A percentile compares a stretch with the other conserved stretches of the same genome.
These are phyloP conservation scores for Aspergillus jensenii DNA, from an alignment of 2,329 filamentous ascomycete genomes.

Conservation along the genomic window DNA sequence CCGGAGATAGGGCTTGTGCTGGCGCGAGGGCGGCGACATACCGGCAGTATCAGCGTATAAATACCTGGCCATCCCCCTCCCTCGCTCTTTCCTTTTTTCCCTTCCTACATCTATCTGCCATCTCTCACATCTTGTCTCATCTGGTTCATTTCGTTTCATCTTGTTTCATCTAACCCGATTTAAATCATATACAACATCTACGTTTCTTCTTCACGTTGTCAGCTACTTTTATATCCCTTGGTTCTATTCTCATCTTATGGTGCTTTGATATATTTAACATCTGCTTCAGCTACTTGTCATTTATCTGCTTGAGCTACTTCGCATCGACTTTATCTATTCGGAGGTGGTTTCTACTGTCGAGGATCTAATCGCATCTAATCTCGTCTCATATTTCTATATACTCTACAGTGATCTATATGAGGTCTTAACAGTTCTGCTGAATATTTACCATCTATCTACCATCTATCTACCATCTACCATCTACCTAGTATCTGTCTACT, in stretches of 20 bases:
- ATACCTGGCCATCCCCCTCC: background rate
- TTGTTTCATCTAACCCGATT: too few species aligned
- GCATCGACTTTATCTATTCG: background rate
- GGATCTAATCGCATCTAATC: too few species aligned
- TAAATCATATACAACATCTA: too few species aligned
- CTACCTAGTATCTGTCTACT: too few species aligned
- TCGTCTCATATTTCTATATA: too few species aligned
- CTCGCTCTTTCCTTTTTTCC: background rate
- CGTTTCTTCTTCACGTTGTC: too few species aligned
- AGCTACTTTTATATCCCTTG: too few species aligned
- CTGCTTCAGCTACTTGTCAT: background rate
- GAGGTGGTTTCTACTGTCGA: background rate
- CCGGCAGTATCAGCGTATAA: background rate
- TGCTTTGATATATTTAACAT: background rate
- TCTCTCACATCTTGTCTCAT: background rate
- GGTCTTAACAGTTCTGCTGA: too few species aligned
- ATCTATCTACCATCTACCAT: background rate
- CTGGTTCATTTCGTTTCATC: background rate
- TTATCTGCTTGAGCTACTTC: background rate
- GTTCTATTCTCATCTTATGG: too few species aligned
- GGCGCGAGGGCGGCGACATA: background rate
- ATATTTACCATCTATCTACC: background rate
- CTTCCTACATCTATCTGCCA: background rate
- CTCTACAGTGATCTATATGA: too few species aligned
- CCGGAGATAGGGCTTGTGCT: background rate